A percentile compares a stretch with the other conserved stretches of the same genome.
These are phyloP conservation scores for Mucor irregularis DNA, from an alignment of 371 early-diverging fungal species.

Conservation along the genomic window DNA sequence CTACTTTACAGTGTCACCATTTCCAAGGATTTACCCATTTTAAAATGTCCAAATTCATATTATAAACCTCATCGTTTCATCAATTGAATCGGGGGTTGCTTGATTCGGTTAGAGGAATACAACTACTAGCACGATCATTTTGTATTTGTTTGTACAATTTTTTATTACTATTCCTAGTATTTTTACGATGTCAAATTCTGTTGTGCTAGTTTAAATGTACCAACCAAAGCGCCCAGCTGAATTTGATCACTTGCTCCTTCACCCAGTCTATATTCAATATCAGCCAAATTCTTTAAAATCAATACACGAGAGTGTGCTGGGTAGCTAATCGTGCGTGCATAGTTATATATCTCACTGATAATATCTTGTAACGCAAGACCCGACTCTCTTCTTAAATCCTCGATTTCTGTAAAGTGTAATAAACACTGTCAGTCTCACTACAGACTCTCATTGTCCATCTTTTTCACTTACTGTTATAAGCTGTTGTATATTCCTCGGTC, in stretches of 20 bases:
- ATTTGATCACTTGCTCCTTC: constrained; percentile 82
- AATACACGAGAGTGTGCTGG: constrained; percentile 65
- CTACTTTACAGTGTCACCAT: no score
- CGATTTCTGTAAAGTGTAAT: constrained; percentile 54
- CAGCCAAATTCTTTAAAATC: constrained; percentile 79
- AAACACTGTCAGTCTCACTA: neutral
- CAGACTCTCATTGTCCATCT: neutral
- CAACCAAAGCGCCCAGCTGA: constrained; percentile 80
- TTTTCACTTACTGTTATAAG: constrained; percentile 66
- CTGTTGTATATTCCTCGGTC: constrained; percentile 76
- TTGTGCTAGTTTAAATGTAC: constrained; percentile 74
- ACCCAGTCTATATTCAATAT: constrained; percentile 84
- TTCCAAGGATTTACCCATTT: no score
- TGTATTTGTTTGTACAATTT: neutral
- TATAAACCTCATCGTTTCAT: no score
- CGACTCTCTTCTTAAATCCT: constrained; percentile 71
- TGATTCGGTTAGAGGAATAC: no score
- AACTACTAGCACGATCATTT: neutral
- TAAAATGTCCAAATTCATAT: no score
- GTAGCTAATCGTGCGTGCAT: constrained; percentile 64
- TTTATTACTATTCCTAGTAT: no score
- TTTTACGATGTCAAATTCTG: constrained; percentile 52
- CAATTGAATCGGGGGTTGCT: no score
- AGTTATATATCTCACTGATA: constrained; percentile 71
- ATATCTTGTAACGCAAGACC: constrained; percentile 93